A percentile compares a stretch with the other conserved stretches of the same genome.
Conservation (phyloP, 345 rosid species). For the Lumnitzera littorea region DNA sequence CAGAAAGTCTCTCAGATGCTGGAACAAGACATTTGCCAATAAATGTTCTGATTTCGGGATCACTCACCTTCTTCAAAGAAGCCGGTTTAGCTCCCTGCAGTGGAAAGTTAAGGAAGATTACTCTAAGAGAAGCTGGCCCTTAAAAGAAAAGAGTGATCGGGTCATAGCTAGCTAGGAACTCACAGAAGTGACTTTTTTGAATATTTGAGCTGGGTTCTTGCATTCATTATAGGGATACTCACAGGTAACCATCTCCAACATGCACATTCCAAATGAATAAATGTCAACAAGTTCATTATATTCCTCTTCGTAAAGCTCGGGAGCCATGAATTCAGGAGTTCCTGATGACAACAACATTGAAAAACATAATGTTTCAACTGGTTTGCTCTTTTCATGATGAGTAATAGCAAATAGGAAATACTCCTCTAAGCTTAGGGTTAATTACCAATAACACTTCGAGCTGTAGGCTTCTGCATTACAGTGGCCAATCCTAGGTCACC, state of each 20-base stretch:
- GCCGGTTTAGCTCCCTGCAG: constrained; percentile 66
- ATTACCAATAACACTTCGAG: constrained; percentile 57
- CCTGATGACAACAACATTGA: constrained; percentile 19
- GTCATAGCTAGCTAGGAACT: constrained; percentile 10
- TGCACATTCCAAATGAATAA: constrained; percentile 70
- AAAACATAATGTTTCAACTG: neutral
- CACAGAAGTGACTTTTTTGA: constrained; percentile 56
- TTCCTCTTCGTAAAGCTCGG: constrained; percentile 71
- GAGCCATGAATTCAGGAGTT: constrained; percentile 79
- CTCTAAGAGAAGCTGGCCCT: too few species aligned
- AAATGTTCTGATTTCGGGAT: constrained; percentile 42
- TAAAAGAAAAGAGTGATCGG: neutral
- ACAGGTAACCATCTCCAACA: constrained; percentile 65
- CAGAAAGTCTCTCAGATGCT: constrained; percentile 50
- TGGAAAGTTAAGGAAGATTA: neutral
- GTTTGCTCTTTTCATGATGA: neutral
- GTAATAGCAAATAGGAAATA: neutral
- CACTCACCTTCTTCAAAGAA: constrained; percentile 44
- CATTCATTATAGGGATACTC: constrained; percentile 70
- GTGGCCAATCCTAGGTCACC: constrained; percentile 71
- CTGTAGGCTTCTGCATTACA: constrained; percentile 57
- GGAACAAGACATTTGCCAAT: constrained; percentile 62
- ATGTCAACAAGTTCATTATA: constrained; percentile 64
- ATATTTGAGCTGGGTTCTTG: constrained; percentile 63
- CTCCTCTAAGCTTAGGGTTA: too few species aligned